These are phyloP conservation scores for Staphylotrichum longicolle DNA, from an alignment of 495 filamentous ascomycete species.

Conservation along the genomic window DNA sequence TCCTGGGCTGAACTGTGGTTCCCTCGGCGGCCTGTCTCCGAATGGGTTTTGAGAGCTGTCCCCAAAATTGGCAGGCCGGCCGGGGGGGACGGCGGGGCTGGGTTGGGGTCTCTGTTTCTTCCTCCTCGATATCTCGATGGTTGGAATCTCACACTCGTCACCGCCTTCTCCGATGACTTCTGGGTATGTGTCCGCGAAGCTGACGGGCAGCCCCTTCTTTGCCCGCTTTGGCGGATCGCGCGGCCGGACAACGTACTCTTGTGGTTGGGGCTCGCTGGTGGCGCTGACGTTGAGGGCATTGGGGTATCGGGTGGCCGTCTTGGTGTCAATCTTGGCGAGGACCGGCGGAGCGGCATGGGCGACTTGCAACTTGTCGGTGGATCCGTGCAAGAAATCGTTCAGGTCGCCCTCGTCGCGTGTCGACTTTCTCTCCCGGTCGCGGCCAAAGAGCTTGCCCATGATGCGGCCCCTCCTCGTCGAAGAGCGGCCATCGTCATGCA, in stretches of 20 bases:
- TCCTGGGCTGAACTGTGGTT: constrained; percentile 34
- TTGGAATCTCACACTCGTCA: constrained; percentile 71
- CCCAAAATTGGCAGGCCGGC: constrained; percentile 22
- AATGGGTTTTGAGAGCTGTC: constrained; percentile 25
- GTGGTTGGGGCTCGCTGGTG: constrained; percentile 24
- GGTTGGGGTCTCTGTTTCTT: constrained; percentile 44
- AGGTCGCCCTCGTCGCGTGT: constrained; percentile 41
- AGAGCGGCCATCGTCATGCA: constrained; percentile 36
- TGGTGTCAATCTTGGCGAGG: constrained; percentile 48
- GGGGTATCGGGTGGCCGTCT: constrained; percentile 45
- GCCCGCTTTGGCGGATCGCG: constrained; percentile 12
- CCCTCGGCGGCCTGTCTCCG: constrained; percentile 26
- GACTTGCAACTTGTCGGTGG: constrained; percentile 43
- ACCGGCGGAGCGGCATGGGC: constrained; percentile 40
- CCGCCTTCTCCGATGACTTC: constrained; percentile 85
- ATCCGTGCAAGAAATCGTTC: constrained; percentile 46
- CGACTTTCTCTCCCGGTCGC: constrained; percentile 40
- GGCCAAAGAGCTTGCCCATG: constrained; percentile 51
- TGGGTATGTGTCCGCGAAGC: constrained; percentile 63
- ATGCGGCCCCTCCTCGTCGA: constrained; percentile 43
- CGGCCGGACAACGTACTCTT: background rate
- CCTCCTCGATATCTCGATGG: constrained; percentile 62
- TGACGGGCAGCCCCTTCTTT: constrained; percentile 65
- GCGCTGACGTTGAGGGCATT: constrained; percentile 40
- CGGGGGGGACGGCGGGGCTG: constrained; percentile 26